Evolutionary conservation across 495 filamentous ascomycete species (phyloP), one percentile per base, ranked within the genome.

Genomic region (Choiromyces venosus): DNA sequence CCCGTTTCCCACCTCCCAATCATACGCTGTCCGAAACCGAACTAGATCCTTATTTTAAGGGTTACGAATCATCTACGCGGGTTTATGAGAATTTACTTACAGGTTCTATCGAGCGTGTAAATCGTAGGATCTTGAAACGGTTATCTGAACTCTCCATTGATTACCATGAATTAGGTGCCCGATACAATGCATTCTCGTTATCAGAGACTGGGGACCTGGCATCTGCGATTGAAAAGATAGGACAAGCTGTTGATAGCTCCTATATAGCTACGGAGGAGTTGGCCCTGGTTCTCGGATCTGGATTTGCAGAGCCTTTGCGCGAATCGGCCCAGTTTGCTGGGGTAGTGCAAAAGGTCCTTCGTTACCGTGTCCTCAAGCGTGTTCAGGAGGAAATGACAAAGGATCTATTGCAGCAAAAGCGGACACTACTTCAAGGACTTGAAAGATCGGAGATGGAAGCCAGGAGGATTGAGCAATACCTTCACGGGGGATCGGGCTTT

Each of bases 291-390:
- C 82, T 99, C 44, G 92, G 92, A 21, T 93, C 93, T 1, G 92
- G 88, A 74, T 99, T 99, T 82, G 94, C 95, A 0, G 95, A 99
- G 79, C 95, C 95, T 4, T 96, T 99, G 91, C 87, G 95, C 42
- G 95, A 99, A 82, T 96, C 91, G 75, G 95, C 95, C 21, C 95
- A 99, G 79, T 98, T 99, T 80, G 95, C 95, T 0, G 93, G 95
- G 35, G 91, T 99, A 0, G 95, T 99, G 16, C 88, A 95, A 25
- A 91, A 84, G 70, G 94, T 98, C 36, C 83, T 99, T 25, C 87
- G 93, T 56, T 99, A 96, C 78, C 85, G 95, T 12, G 89, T 97
- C 2, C 83, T 98, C 56, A 99, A 99, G 83, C 88, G 95, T 25
- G 91, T 97, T 33, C 95, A 99, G 76, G 92, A 98, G 82, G 95